Evolutionary conservation across 2,329 filamentous ascomycete genomes (phyloP).

Genomic region (Penicillium sp.): DNA sequence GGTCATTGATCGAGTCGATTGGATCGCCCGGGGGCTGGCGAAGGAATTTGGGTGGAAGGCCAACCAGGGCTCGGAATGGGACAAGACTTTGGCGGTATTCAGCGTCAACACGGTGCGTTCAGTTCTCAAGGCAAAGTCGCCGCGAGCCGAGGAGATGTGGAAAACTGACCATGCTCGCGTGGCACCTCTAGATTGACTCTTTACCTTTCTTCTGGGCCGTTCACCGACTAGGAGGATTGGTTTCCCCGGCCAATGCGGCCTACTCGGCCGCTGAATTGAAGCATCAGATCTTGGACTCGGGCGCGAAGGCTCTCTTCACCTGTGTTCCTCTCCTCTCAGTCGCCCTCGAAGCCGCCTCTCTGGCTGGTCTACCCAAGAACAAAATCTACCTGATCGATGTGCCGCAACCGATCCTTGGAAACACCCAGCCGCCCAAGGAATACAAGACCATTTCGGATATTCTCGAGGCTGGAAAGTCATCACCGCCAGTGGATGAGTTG

Average conservation of each 20-base stretch:
- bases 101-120: constrained; percentile 75
- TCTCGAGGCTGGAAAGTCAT: constrained; percentile 60
- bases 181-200: constrained; percentile 67
- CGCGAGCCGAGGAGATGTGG: background rate
- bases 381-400: constrained; percentile 72
- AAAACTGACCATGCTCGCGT: background rate
- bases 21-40: constrained; percentile 68
- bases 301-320: constrained; percentile 72
- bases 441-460: constrained; percentile 71
- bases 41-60: constrained; percentile 73
- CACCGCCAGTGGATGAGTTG: constrained; percentile 45
- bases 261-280: constrained; percentile 72
- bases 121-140: background rate
- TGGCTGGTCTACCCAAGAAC: constrained; percentile 64
- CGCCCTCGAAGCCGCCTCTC: constrained; percentile 67
- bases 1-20: constrained; percentile 68
- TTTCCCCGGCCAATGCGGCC: constrained; percentile 74
- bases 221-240: constrained; percentile 74
- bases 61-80: constrained; percentile 75
- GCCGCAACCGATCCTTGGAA: constrained; percentile 58
- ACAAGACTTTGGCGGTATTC: constrained; percentile 77
- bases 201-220: constrained; percentile 73
- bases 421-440: constrained; percentile 45
- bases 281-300: constrained; percentile 72
- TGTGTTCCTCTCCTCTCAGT: constrained; percentile 68